Percentiles rank a stretch among this genome's conserved stretches.
These are phyloP conservation scores for Chaetomidium leptoderma DNA, from an alignment of 495 filamentous ascomycete genomes.

Conservation along the genomic window DNA sequence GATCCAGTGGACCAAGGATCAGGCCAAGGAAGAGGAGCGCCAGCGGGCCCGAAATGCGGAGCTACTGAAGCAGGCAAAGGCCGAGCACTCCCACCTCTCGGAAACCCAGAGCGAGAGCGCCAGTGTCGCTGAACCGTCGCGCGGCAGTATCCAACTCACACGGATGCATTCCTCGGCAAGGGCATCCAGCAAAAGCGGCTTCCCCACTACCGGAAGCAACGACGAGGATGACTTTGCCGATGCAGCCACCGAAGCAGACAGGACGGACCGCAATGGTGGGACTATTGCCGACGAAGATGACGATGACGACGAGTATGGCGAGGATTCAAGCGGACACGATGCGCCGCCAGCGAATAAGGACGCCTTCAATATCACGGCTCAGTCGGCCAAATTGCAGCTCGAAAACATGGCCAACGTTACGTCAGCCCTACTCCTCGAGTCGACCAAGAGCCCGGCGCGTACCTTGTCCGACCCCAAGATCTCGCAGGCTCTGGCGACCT, in stretches of 20 bases:
- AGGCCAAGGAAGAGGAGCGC: slow-evolving; percentile 81
- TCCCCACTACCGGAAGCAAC: slow-evolving; percentile 34
- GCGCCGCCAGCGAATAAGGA: slow-evolving; percentile 71
- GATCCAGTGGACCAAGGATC: slow-evolving; percentile 97
- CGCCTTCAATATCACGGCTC: slow-evolving; percentile 90
- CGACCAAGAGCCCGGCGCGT: slow-evolving; percentile 60
- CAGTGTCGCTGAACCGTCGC: slow-evolving; percentile 43
- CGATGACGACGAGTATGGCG: slow-evolving; percentile 81
- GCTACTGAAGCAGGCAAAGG: slow-evolving; percentile 64
- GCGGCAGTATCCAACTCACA: slow-evolving; percentile 44
- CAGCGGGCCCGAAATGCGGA: slow-evolving; percentile 69
- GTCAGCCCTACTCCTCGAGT: slow-evolving; percentile 71
- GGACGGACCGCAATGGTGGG: slow-evolving; percentile 22
- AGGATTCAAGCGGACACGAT: slow-evolving; percentile 77
- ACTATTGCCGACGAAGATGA: slow-evolving; percentile 46
- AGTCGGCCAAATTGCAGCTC: slow-evolving; percentile 88
- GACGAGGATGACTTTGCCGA: slow-evolving; percentile 46
- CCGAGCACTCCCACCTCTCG: slow-evolving; percentile 34
- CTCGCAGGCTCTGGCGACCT: slow-evolving; percentile 75
- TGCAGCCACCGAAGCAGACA: slow-evolving; percentile 33
- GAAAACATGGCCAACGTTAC: slow-evolving; percentile 83
- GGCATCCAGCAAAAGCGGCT: slow-evolving; percentile 25
- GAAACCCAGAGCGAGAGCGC: slow-evolving; percentile 50
- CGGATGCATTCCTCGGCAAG: slow-evolving; percentile 36
- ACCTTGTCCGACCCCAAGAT: slow-evolving; percentile 69